These are phyloP conservation scores for Bjerkandera adusta DNA, from an alignment of 1,284 basidiomycete species.

Conservation along the genomic window DNA sequence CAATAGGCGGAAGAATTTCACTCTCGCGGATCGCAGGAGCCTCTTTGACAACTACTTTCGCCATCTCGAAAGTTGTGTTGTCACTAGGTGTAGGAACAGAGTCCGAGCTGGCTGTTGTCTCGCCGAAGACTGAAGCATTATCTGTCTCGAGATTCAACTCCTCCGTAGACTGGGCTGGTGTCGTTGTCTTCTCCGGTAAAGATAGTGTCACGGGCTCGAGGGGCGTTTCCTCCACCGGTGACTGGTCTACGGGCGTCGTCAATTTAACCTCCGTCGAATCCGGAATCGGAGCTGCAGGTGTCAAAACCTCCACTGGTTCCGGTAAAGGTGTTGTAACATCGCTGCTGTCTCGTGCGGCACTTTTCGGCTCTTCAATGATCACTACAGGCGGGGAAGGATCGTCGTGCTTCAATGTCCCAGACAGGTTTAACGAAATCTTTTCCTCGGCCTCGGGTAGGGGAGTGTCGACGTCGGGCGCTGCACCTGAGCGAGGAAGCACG, in stretches of 20 bases:
- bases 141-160: constrained; percentile 11
- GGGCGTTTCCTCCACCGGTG: background rate
- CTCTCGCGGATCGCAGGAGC: no score
- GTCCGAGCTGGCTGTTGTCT: constrained; percentile 14
- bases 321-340: background rate
- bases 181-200: background rate
- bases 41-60: no score
- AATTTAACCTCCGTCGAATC: no score
- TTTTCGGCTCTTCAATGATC: background rate
- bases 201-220: background rate
- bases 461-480: background rate
- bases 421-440: background rate
- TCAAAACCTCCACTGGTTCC: background rate
- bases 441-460: constrained; percentile 10
- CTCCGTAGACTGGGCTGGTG: background rate
- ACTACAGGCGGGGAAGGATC: background rate
- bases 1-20: background rate
- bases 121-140: constrained; percentile 7
- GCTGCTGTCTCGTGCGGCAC: background rate
- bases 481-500: constrained; percentile 11
- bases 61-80: constrained; percentile 9
- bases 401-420: no score
- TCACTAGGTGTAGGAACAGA: constrained; percentile 15
- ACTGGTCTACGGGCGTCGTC: no score
- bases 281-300: no score